Conservation (phyloP, 345 rosid species). For the Eucalyptus sideroxylon region DNA sequence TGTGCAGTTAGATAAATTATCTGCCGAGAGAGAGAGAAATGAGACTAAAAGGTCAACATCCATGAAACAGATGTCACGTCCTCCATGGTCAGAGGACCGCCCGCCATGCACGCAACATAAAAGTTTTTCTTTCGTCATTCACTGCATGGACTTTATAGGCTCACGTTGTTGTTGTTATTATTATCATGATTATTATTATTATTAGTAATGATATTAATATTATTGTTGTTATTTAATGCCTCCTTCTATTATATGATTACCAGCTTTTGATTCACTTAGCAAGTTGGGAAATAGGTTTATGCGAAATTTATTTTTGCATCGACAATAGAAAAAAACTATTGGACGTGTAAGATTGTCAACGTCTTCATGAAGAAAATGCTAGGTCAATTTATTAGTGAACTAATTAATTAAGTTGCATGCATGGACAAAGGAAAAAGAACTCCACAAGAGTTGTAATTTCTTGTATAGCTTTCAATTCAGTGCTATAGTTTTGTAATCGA, state of each 20-base stretch:
- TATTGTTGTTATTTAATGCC: not conserved
- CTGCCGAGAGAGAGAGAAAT: not conserved
- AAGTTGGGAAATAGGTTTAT: not conserved
- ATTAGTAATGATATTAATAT: not conserved
- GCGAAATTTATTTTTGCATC: not conserved
- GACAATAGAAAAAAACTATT: not conserved
- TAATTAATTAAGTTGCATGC: not conserved
- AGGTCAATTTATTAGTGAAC: not conserved
- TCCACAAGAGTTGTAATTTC: not conserved
- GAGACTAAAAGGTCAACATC: constrained; percentile 2
- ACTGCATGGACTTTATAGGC: constrained; percentile 9
- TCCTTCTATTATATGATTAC: not conserved
- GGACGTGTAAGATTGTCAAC: not conserved
- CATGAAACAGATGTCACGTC: constrained; percentile 15
- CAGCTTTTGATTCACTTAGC: not conserved
- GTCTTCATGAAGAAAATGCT: not conserved
- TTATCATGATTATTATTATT: not conserved
- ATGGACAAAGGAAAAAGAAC: not conserved
- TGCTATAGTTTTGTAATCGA: not conserved
- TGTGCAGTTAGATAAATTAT: not conserved
- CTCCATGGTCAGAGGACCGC: constrained; percentile 6
- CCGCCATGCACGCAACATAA: constrained; percentile 41
- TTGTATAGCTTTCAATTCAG: not conserved
- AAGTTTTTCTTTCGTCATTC: constrained; percentile 9
- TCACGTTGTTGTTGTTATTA: not conserved